Evolutionary conservation across 2,329 filamentous ascomycete genomes (phyloP).

Genomic region (Colletotrichum spaethianum): DNA sequence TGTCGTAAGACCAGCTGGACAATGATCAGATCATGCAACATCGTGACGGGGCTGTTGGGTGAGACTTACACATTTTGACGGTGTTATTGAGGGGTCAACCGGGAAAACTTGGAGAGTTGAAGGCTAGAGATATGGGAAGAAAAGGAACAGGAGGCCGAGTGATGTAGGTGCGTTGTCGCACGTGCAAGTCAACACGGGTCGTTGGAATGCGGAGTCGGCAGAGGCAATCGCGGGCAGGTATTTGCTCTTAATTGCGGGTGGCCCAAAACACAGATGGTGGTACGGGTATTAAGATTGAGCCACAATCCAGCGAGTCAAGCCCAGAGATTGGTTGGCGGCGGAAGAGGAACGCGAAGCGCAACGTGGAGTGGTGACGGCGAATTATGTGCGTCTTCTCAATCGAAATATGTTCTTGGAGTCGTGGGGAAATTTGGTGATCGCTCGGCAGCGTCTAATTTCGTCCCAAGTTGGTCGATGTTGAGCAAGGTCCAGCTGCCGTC

Average conservation of each 20-base stretch:
- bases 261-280: not conserved
- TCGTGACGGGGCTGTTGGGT: not conserved
- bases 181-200: conserved; percentile 16
- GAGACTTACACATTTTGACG: conserved; percentile 40
- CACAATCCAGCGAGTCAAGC: conserved; percentile 30
- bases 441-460: conserved; percentile 10
- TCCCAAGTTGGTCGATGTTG: conserved; percentile 25
- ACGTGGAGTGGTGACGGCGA: not conserved
- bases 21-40: not conserved
- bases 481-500: conserved; percentile 37
- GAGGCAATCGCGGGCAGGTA: conserved; percentile 27
- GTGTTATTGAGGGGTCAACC: not conserved
- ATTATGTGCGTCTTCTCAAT: not conserved
- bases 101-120: not conserved
- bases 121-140: not conserved
- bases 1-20: conserved; percentile 50
- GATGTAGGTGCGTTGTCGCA: conserved; percentile 4
- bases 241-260: conserved; percentile 21
- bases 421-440: not conserved
- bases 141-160: not conserved
- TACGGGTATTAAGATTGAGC: conserved; percentile 25
- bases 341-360: not conserved
- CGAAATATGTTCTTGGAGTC: not conserved
- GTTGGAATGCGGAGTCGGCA: conserved; percentile 37
- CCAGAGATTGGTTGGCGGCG: conserved; percentile 14